Evolutionary conservation across 805 yeast genomes (phyloP).

Genomic region (Barnettozyma siamensis): DNA sequence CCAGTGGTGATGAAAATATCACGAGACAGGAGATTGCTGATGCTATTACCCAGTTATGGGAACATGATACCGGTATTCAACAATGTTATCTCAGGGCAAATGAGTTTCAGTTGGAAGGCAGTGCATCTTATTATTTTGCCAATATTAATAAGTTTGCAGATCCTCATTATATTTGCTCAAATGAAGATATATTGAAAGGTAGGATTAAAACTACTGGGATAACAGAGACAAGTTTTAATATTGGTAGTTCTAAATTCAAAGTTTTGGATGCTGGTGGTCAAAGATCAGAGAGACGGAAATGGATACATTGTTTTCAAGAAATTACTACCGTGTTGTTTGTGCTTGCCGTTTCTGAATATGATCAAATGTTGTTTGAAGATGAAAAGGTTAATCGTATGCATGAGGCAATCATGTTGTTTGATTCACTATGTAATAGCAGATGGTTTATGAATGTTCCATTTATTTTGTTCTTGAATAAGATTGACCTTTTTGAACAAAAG

Average conservation of each 20-base stretch:
- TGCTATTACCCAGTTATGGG: conserved; percentile 70
- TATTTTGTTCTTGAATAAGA: conserved; percentile 83
- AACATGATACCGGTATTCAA: conserved; percentile 57
- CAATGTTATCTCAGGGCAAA: conserved; percentile 55
- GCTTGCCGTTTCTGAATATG: conserved; percentile 86
- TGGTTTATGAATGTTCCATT: conserved; percentile 88
- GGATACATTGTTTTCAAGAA: conserved; percentile 93
- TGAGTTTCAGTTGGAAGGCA: conserved; percentile 80
- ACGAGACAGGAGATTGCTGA: conserved; percentile 55
- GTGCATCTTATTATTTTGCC: conserved; percentile 76
- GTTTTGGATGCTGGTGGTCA: conserved; percentile 97
- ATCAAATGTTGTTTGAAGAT: conserved; percentile 88
- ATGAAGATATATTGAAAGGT: conserved; percentile 82
- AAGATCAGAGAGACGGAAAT: conserved; percentile 81
- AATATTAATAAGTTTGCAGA: conserved; percentile 61
- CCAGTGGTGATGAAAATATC: conserved; percentile 11
- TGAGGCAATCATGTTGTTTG: conserved; percentile 81
- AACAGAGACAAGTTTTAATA: conserved; percentile 74
- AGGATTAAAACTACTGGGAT: conserved; percentile 95
- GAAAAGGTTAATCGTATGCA: conserved; percentile 83
- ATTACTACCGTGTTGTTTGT: conserved; percentile 86
- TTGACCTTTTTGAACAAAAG: conserved; percentile 73
- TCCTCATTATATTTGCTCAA: conserved; percentile 61
- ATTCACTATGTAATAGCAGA: conserved; percentile 72
- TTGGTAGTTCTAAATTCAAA: conserved; percentile 60